These are phyloP conservation scores for Leccinum truebloodii DNA, from an alignment of 768 basidiomycete genomes.

Conservation along the genomic window DNA sequence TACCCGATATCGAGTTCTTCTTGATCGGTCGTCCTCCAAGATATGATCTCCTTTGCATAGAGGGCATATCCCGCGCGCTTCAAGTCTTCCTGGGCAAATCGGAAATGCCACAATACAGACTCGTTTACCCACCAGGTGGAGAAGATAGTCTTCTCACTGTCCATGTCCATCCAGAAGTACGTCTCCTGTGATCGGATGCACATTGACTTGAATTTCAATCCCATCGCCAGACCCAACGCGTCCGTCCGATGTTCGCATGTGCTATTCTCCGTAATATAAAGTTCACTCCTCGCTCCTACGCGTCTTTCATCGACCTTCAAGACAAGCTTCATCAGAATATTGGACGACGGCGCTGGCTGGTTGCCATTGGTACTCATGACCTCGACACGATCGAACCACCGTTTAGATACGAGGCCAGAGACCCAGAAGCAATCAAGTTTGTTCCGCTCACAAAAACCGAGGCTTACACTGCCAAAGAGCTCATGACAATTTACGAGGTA, in stretches of 20 bases:
- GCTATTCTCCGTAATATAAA: slow-evolving; percentile 88
- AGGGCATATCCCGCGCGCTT: slow-evolving; percentile 89
- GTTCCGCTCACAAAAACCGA: slow-evolving; percentile 79
- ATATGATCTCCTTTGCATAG: slow-evolving; percentile 97
- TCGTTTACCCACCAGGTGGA: slow-evolving; percentile 70
- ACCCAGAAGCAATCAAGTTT: slow-evolving; percentile 91
- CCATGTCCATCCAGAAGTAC: slow-evolving; percentile 71
- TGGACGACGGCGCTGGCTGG: slow-evolving; percentile 84
- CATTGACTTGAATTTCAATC: neutral
- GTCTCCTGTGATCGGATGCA: slow-evolving; percentile 21
- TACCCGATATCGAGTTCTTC: neutral
- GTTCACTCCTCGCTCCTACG: slow-evolving; percentile 87
- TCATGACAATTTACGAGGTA: slow-evolving; percentile 95
- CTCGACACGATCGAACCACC: slow-evolving; percentile 85
- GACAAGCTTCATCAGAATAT: slow-evolving; percentile 98
- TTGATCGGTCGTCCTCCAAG: slow-evolving; percentile 40
- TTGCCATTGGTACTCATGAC: slow-evolving; percentile 97
- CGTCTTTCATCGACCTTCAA: slow-evolving; percentile 98
- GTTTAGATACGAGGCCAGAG: slow-evolving; percentile 81
- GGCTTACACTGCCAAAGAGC: slow-evolving; percentile 81
- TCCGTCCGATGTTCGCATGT: slow-evolving; percentile 90
- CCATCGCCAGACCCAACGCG: slow-evolving; percentile 62
- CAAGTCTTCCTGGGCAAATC: slow-evolving; percentile 76
- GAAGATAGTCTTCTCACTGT: slow-evolving; percentile 66
- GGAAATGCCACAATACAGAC: slow-evolving; percentile 68